phyloP scores from a whole-genome alignment of 2,329 filamentous ascomycete species.

The Trichoderma polysporum region DNA sequence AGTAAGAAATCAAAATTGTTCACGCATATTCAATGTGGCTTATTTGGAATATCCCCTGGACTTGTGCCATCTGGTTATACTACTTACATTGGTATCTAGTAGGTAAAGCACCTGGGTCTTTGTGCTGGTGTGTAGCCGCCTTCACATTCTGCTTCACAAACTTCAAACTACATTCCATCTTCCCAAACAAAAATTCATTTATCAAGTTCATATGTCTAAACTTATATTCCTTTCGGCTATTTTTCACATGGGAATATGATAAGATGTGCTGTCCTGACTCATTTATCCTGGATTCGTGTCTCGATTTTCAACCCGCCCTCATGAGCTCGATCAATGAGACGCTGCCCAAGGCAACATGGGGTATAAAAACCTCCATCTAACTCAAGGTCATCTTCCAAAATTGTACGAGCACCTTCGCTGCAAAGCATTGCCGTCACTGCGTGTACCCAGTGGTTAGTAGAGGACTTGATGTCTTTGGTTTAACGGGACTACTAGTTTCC shows the following conservation, averaged over 20 bases:
- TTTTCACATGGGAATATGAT: background rate
- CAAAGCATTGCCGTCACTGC: constrained; percentile 65
- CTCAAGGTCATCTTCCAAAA: constrained; percentile 61
- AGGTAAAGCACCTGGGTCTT: too few relatives aligned
- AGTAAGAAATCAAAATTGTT: too few relatives aligned
- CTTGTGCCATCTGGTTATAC: too few relatives aligned
- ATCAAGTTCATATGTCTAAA: background rate
- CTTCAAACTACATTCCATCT: too few relatives aligned
- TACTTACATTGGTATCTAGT: too few relatives aligned
- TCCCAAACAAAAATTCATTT: too few relatives aligned
- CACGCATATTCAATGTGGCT: too few relatives aligned
- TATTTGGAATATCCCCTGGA: too few relatives aligned
- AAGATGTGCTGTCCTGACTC: background rate
- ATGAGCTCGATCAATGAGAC: constrained; percentile 62
- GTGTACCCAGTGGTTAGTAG: constrained; percentile 11
- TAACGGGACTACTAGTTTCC: background rate
- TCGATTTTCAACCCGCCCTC: constrained; percentile 64
- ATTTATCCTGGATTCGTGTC: constrained; percentile 40
- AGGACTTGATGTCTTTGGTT: background rate
- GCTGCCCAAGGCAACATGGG: constrained; percentile 67
- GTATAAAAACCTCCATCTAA: constrained; percentile 69
- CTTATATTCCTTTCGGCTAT: too few relatives aligned
- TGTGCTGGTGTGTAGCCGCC: too few relatives aligned
- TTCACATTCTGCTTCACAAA: too few relatives aligned
- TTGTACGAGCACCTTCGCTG: constrained; percentile 62